phyloP scores from a whole-genome alignment of 2,329 filamentous ascomycete species.

The Pseudogymnoascus sp. region DNA sequence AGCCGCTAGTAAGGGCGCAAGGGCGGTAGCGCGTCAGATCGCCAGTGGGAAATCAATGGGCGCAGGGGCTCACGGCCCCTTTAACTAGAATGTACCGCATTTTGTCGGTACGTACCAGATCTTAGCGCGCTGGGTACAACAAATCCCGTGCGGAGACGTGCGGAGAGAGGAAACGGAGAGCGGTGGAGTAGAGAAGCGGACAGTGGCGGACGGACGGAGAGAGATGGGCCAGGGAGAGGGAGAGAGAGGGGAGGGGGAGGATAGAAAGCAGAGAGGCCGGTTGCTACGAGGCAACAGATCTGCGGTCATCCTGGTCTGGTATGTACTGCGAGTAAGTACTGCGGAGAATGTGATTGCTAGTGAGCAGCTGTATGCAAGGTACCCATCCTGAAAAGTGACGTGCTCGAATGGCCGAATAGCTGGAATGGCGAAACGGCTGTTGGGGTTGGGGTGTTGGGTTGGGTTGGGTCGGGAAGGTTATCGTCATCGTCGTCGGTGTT shows the following conservation, averaged over 20 bases:
- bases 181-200: not conserved
- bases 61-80: not conserved
- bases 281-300: slow-evolving; percentile 3
- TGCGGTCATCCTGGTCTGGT: not conserved
- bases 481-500: not conserved
- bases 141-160: not conserved
- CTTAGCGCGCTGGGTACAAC: not conserved
- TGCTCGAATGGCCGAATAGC: not conserved
- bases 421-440: not conserved
- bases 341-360: not conserved
- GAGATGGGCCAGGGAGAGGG: not conserved
- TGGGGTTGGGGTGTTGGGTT: not conserved
- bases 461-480: not conserved
- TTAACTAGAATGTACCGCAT: not conserved
- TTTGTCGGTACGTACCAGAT: not conserved
- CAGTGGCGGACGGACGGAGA: not conserved
- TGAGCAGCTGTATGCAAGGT: not conserved
- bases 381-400: not conserved
- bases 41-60: not conserved
- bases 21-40: not conserved
- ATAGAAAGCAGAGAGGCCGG: not conserved
- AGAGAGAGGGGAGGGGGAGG: not conserved
- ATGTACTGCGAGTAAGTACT: not conserved
- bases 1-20: not conserved
- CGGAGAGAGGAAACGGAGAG: not conserved